Evolutionary conservation across 1,284 basidiomycete genomes (phyloP).

Genomic region (Rhodotorula sp.): DNA sequence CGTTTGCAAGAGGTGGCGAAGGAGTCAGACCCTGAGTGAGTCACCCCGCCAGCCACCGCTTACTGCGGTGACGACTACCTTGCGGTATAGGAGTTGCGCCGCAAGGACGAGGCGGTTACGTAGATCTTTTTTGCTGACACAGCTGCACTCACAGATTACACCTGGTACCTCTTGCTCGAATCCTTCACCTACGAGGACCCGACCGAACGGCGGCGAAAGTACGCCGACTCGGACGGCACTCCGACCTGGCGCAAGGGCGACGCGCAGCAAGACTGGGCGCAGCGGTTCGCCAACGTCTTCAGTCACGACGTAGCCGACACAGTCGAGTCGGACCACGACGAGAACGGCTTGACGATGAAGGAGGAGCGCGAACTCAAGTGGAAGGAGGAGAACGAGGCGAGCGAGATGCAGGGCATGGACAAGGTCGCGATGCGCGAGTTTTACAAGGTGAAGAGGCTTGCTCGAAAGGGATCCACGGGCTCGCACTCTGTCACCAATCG

Average conservation of each 20-base stretch:
- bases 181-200: conserved; percentile 27
- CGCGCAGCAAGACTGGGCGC: conserved; percentile 36
- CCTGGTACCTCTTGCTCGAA: conserved; percentile 38
- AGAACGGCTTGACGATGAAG: conserved; percentile 38
- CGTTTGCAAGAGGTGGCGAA: conserved; percentile 34
- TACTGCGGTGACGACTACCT: background rate
- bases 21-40: conserved; percentile 35
- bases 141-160: conserved; percentile 28
- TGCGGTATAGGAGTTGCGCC: background rate
- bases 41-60: background rate
- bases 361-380: conserved; percentile 39
- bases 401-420: conserved; percentile 15
- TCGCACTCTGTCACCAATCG: too few species aligned
- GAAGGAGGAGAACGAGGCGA: conserved; percentile 28
- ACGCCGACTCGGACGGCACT: conserved; percentile 26
- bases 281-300: conserved; percentile 33
- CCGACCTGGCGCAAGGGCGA: conserved; percentile 35
- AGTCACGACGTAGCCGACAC: conserved; percentile 26
- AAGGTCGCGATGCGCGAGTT: conserved; percentile 37
- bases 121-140: background rate
- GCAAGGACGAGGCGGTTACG: too few species aligned
- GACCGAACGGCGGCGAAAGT: conserved; percentile 16
- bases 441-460: conserved; percentile 29
- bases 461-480: background rate
- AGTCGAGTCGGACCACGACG: conserved; percentile 22